Evolutionary conservation across 164 flowering plant species (phyloP), one percentile per base, ranked within the genome.

Genomic region (Warburgia ugandensis): DNA sequence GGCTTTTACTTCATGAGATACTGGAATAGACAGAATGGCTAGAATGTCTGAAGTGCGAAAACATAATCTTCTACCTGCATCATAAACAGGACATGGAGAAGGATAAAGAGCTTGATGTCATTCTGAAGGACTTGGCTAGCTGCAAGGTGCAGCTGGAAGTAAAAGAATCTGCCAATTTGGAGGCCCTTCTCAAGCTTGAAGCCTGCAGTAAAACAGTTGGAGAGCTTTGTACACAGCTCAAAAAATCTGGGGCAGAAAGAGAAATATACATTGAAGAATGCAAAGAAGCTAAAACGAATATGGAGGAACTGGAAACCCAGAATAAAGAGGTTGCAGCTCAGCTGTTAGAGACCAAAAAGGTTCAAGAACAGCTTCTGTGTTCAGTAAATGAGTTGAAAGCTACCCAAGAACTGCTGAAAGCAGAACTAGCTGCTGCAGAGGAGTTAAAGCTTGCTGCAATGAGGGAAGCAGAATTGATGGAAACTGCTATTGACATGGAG

Each of bases 121-220:
- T 77, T 8, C 39, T 49, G 2, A 77, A 70, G 66, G 75, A 80
- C 33, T 51, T 76, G 52, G 74, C 86, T 14, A 76, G 59, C 53
- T 64, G 60, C 66, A 83, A 71, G 68, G 70, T 77, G 63, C 80
- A 77, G 53, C 46, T 80, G 27, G 90, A 80, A 69, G 77, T 73
- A 17, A 74, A 68, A 46, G 79, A 78, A 13, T 66, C 73, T 20
- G 73, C 74, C 41, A 29, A 68, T 64, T 61, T 45, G 69, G 80
- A 83, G 61, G 66, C 68, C n/a, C 66, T 77, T 46, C 77, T 70
- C 22, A 52, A 63, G 58, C 64, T 73, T 6, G 78, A 80, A 28
- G 55, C 64, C 26, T 48, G 64, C 61, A 64, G 62, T 32, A 66
- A 70, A 54, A 47, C 56, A 12, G 64, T 54, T 23, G 71, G 63